A percentile compares a stretch with the other conserved stretches of the same genome.
phyloP scores from a whole-genome alignment of 2,329 filamentous ascomycete species.

The Pyrenochaeta sp. region DNA sequence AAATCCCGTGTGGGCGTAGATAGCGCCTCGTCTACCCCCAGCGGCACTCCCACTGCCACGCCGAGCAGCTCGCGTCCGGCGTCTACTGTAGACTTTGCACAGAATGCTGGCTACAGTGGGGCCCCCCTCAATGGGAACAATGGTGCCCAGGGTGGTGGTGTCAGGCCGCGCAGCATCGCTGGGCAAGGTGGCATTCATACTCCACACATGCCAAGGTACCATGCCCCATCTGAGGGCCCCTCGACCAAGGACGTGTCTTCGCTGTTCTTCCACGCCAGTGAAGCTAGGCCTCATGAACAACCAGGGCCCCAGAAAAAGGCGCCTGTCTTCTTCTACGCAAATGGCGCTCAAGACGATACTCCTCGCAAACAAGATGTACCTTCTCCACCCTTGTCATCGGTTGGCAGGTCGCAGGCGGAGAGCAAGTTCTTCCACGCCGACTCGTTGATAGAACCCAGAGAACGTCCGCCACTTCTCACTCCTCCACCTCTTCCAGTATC shows the following conservation, averaged over 20 bases:
- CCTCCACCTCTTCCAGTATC: conserved; percentile 38
- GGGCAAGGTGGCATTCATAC: conserved; percentile 31
- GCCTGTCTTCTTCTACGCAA: conserved; percentile 61
- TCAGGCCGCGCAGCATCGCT: conserved; percentile 51
- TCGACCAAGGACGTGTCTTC: conserved; percentile 51
- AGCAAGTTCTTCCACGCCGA: conserved; percentile 80
- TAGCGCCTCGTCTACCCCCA: conserved; percentile 73
- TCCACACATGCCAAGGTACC: conserved; percentile 31
- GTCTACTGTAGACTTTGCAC: conserved; percentile 40
- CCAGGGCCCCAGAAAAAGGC: conserved; percentile 53
- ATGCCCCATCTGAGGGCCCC: conserved; percentile 35
- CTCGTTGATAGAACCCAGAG: conserved; percentile 52
- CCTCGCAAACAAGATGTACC: conserved; percentile 27
- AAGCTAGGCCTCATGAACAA: conserved; percentile 60
- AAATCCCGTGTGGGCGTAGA: conserved; percentile 71
- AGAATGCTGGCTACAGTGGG: conserved; percentile 35
- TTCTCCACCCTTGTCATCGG: conserved; percentile 47
- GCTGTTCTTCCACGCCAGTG: conserved; percentile 94
- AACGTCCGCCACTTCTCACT: conserved; percentile 40
- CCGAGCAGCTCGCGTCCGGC: conserved; percentile 46
- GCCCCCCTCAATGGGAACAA: conserved; percentile 30
- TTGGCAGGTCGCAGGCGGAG: conserved; percentile 33
- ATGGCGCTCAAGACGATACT: conserved; percentile 55
- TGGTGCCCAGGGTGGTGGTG: conserved; percentile 21
- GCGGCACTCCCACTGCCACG: conserved; percentile 62